phyloP scores from a whole-genome alignment of 331 rosid species.

The Malus hybrid region DNA sequence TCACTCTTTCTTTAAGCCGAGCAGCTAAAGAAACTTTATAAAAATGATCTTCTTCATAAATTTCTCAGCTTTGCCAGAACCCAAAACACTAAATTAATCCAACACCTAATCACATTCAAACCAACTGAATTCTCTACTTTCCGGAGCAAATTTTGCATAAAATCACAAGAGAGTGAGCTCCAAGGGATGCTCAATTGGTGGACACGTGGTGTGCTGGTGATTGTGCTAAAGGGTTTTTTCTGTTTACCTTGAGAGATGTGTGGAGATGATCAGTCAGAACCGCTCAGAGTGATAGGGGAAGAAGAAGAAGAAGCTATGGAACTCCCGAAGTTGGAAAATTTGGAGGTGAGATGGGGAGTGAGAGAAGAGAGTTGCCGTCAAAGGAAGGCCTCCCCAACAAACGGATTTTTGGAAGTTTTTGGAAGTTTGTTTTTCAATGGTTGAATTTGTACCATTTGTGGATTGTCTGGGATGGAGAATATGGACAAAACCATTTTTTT shows the following conservation, averaged over 20 bases:
- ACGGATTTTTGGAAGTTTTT: not conserved
- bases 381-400: not conserved
- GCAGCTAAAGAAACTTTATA: not conserved
- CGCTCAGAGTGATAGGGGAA: not conserved
- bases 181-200: constrained; percentile 2
- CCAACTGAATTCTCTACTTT: not conserved
- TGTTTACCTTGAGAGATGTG: not conserved
- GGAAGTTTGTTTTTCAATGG: not conserved
- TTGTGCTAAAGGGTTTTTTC: not conserved
- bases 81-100: not conserved
- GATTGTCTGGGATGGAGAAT: not conserved
- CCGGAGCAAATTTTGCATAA: not conserved
- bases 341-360: constrained; percentile 25
- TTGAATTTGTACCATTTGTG: not conserved
- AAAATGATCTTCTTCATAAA: not conserved
- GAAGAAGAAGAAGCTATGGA: constrained; percentile 13
- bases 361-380: constrained; percentile 7
- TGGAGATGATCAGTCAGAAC: not conserved
- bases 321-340: constrained; percentile 5
- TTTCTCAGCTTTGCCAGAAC: constrained; percentile 2
- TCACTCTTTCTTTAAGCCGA: not conserved
- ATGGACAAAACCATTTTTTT: not conserved
- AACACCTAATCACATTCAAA: not conserved
- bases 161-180: not conserved
- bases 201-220: not conserved